phyloP scores from a whole-genome alignment of 2,329 filamentous ascomycete species.

The Epichloe gansuensis region DNA sequence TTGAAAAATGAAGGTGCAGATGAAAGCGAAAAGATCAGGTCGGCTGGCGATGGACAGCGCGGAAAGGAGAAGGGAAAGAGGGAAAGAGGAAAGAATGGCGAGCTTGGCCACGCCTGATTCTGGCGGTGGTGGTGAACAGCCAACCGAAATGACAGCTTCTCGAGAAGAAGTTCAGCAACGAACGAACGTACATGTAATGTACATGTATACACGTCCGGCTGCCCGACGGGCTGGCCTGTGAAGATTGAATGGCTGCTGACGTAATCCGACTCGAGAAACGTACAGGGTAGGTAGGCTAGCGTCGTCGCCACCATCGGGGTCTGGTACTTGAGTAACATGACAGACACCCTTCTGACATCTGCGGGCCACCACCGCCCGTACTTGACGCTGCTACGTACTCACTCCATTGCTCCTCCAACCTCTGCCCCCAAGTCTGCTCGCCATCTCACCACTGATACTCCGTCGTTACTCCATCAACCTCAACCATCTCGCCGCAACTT shows the following conservation, averaged over 20 bases:
- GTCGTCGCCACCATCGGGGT: neutral
- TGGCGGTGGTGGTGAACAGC: neutral
- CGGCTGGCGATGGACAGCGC: neutral
- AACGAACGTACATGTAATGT: no score
- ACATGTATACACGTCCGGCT: neutral
- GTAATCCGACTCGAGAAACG: neutral
- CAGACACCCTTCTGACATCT: neutral
- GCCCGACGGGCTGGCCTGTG: neutral
- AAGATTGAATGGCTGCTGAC: neutral
- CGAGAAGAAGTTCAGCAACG: neutral
- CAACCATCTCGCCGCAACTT: constrained; percentile 1
- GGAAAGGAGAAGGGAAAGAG: neutral
- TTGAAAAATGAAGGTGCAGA: neutral
- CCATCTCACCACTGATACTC: neutral
- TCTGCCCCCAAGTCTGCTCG: neutral
- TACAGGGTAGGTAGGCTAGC: neutral
- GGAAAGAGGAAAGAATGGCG: neutral
- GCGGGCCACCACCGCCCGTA: neutral
- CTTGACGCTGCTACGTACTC: neutral
- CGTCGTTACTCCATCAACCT: neutral
- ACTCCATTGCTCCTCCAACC: neutral
- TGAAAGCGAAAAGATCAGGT: neutral
- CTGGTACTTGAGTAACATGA: neutral
- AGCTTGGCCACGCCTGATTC: neutral
- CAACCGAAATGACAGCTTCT: no score